Percentiles rank a stretch among this genome's conserved stretches.
Conservation (phyloP, 495 filamentous ascomycete genomes). For the Penicillium daleae region DNA sequence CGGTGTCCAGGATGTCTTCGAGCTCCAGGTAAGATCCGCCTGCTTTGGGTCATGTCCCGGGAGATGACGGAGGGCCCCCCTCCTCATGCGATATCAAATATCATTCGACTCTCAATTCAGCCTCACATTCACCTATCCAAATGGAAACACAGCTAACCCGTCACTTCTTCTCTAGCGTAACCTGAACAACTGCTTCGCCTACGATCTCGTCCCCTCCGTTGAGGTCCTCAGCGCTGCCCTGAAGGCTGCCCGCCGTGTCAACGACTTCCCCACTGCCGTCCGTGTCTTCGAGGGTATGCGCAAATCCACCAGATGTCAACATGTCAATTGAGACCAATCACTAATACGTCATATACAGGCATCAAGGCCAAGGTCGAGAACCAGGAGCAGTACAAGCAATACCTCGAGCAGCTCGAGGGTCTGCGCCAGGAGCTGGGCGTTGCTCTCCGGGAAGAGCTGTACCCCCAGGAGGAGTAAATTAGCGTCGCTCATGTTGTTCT, state of each 20-base stretch:
- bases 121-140: background rate
- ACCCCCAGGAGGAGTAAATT: constrained; percentile 72
- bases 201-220: constrained; percentile 96
- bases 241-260: constrained; percentile 89
- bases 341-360: constrained; percentile 56
- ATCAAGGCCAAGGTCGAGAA: constrained; percentile 99
- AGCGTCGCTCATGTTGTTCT: constrained; percentile 25
- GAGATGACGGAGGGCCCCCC: constrained; percentile 5
- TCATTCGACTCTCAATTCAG: background rate
- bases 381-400: constrained; percentile 95
- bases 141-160: background rate
- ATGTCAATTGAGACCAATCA: background rate
- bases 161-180: constrained; percentile 69
- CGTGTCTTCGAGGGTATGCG: constrained; percentile 92
- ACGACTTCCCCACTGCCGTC: constrained; percentile 98
- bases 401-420: constrained; percentile 88
- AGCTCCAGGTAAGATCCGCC: constrained; percentile 82
- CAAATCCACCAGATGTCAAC: background rate
- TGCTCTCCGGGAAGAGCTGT: constrained; percentile 89
- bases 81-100: constrained; percentile 15
- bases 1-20: constrained; percentile 95
- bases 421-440: constrained; percentile 94
- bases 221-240: constrained; percentile 91
- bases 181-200: constrained; percentile 99
- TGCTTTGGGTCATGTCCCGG: background rate